Evolutionary conservation across 2,329 filamentous ascomycete genomes (phyloP).

Genomic region (Diaporthe nobilis): DNA sequence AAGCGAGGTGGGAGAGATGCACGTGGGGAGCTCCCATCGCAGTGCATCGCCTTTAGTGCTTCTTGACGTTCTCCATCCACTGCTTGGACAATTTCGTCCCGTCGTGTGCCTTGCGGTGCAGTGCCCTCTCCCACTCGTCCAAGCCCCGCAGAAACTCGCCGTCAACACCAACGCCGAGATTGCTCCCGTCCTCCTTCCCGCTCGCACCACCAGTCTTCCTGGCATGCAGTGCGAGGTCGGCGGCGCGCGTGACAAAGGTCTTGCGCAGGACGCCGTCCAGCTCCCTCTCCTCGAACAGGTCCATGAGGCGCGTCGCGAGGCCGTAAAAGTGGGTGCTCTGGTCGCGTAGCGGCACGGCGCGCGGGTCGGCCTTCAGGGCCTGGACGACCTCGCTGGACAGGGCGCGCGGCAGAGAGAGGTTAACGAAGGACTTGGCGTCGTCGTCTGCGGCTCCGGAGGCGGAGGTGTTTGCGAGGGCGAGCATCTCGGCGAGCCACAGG

Average conservation of each 20-base stretch:
- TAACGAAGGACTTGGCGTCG: conserved; percentile 72
- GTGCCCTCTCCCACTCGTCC: conserved; percentile 87
- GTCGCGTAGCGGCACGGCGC: conserved; percentile 85
- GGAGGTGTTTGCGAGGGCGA: conserved; percentile 76
- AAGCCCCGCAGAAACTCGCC: conserved; percentile 89
- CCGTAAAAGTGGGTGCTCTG: conserved; percentile 91
- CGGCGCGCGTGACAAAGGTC: conserved; percentile 85
- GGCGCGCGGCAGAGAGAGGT: conserved; percentile 84
- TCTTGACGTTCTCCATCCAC: conserved; percentile 77
- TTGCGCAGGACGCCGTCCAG: conserved; percentile 82
- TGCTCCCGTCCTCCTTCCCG: conserved; percentile 79
- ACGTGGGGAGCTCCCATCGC: neutral
- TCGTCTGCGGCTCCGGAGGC: conserved; percentile 53
- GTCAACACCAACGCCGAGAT: conserved; percentile 71
- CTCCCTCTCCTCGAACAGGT: conserved; percentile 86
- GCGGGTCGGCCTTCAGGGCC: conserved; percentile 90
- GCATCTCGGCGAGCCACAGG: conserved; percentile 95
- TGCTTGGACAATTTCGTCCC: conserved; percentile 78
- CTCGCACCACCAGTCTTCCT: conserved; percentile 80
- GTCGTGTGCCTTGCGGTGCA: conserved; percentile 83
- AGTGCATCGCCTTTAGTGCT: conserved; percentile 44
- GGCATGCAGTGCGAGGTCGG: conserved; percentile 89
- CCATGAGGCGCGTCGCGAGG: conserved; percentile 86
- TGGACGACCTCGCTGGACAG: conserved; percentile 86
- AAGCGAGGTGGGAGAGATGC: neutral